phyloP scores from a whole-genome alignment of 108 stramenopile genomes.

The Fragilariopsis cylindrus region DNA sequence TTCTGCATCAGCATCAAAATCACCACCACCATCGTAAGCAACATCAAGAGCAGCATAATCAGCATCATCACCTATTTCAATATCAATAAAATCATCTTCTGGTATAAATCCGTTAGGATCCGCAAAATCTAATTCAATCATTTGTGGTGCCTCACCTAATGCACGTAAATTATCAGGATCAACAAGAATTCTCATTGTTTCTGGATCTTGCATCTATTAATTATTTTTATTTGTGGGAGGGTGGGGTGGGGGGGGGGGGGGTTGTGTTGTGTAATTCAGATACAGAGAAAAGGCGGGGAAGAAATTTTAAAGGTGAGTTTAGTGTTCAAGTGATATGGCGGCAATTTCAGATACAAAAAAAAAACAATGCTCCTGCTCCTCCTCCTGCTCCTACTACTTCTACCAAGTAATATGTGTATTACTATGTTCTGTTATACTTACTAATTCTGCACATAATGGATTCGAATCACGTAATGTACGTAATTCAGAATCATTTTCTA shows the following conservation, averaged over 20 bases:
- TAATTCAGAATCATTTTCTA: constrained; percentile 51
- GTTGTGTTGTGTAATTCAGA: too few species aligned
- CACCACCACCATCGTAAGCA: neutral
- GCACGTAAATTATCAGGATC: constrained; percentile 64
- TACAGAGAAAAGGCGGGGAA: too few species aligned
- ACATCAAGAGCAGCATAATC: neutral
- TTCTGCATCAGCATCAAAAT: constrained; percentile 10
- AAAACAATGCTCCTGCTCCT: too few species aligned
- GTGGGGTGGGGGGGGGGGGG: too few species aligned
- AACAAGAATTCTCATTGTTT: constrained; percentile 49
- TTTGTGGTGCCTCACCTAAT: constrained; percentile 44
- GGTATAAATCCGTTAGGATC: constrained; percentile 37
- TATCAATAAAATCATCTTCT: constrained; percentile 29
- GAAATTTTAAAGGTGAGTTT: too few species aligned
- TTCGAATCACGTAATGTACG: constrained; percentile 46
- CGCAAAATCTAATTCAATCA: constrained; percentile 51
- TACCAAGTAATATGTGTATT: too few species aligned
- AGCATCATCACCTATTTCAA: constrained; percentile 35
- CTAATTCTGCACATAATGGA: constrained; percentile 46
- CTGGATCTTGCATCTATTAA: constrained; percentile 44
- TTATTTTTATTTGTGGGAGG: too few species aligned
- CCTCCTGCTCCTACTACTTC: too few species aligned
- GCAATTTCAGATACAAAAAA: too few species aligned
- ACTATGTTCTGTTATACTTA: too few species aligned
- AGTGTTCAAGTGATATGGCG: too few species aligned